Evolutionary conservation across 139 green algal species (phyloP), one percentile per base, ranked within the genome.

Genomic region (Tetraselmis chui): DNA sequence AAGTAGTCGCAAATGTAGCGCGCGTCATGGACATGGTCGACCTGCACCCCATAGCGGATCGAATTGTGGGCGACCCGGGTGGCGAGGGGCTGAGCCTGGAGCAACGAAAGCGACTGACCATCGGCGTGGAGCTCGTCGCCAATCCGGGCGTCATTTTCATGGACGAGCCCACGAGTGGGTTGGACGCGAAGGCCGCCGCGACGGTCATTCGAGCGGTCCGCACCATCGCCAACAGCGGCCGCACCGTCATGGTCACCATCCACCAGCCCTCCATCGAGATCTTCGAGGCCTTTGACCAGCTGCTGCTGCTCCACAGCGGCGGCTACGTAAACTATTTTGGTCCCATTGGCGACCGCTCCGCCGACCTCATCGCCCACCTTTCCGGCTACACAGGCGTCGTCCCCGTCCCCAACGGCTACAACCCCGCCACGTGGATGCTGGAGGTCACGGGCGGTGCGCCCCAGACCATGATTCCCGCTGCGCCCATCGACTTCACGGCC

Each of bases 21-120:
- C n/a, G n/a, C n/a, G n/a, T n/a, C n/a, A n/a, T n/a, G n/a, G n/a
- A n/a, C n/a, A n/a, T n/a, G n/a, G n/a, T n/a, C n/a, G n/a, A n/a
- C n/a, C n/a, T n/a, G n/a, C 88, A 76, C 28, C 83, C n/a, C n/a
- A n/a, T n/a, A n/a, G n/a, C n/a, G n/a, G n/a, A n/a, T n/a, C n/a
- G n/a, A n/a, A n/a, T n/a, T 92, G 25, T 93, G 98, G 92, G 91
- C 95, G 86, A 86, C 94, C 80, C 98, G n/a, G n/a, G n/a, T n/a
- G n/a, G n/a, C n/a, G n/a, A n/a, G n/a, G n/a, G n/a, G n/a, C n/a
- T n/a, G n/a, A n/a, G n/a, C n/a, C n/a, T n/a, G n/a, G n/a, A n/a
- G n/a, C n/a, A n/a, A n/a, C n/a, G n/a, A n/a, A n/a, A n/a, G n/a
- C n/a, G n/a, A n/a, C n/a, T n/a, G n/a, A n/a, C n/a, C n/a, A n/a